Evolutionary conservation across 2,329 filamentous ascomycete genomes (phyloP), one percentile per base, ranked within the genome.

Genomic region (Aspergillus latus): DNA sequence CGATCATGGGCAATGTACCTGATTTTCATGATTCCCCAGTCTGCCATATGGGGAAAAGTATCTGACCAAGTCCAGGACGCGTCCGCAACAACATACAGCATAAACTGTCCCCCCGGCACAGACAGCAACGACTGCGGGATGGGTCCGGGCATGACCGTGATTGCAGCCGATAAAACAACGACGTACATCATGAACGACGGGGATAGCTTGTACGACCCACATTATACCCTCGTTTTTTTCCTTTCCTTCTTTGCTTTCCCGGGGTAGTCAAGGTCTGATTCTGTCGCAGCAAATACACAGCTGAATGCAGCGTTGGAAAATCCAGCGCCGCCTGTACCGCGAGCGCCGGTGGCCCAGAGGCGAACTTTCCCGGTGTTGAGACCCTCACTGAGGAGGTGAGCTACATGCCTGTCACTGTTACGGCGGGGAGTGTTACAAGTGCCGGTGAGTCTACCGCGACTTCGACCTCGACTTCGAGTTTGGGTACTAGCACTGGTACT

Each of bases 71-170:
- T 21, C 44, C 8, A 69, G 66, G 58, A 65, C 39, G 58, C 62
- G 9, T 62, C 63, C 10, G 66, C 63, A 2, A 68, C 65, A 4
- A 68, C 66, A 1, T 68, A 66, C 45, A 64, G 59, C 37, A 61
- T 68, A 40, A 67, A 64, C 34, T 67, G 67, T 8, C 59, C 63
- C 0, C 52, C 56, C 1, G 62, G 66, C 3, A 66, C 64, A 5
- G 60, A 66, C 45, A 16, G 55, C 45, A 42, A 39, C 3, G 61
- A 66, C 13, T 70, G 68, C 42, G 66, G 67, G 11, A 64, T 70
- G 62, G 67, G 66, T 1, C 64, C 62, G 4, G 68, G 68, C 6
- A 34, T 69, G 13, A 64, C 56, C 4, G 16, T 66, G 26, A 62
- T 63, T 34, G 61, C 62, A 2, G 50, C 39, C 2, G 21, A 26